These are phyloP conservation scores for Populus hybrid DNA, from an alignment of 441 rosid genomes.

Conservation along the genomic window DNA sequence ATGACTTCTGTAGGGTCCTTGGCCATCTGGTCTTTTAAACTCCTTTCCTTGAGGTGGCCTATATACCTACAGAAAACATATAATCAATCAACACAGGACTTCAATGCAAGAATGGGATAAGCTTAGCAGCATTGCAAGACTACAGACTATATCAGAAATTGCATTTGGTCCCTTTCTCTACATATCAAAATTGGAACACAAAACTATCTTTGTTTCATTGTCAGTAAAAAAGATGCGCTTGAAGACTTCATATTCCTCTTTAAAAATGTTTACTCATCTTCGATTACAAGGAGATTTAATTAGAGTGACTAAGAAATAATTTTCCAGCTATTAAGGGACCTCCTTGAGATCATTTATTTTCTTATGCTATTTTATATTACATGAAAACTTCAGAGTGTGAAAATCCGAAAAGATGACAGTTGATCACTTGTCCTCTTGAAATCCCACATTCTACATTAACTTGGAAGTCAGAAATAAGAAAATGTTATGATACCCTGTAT, in stretches of 20 bases:
- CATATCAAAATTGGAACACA: not conserved
- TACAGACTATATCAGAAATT: not conserved
- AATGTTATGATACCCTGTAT: conserved; percentile 62
- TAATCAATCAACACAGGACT: conserved; percentile 2
- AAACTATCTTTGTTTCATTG: not conserved
- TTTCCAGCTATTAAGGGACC: not conserved
- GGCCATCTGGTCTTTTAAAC: conserved; percentile 86
- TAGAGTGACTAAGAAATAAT: not conserved
- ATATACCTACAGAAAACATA: conserved; percentile 51
- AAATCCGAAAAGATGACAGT: not conserved
- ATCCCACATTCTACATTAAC: not conserved
- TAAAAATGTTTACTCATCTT: not conserved
- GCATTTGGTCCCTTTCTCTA: not conserved
- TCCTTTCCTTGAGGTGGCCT: conserved; percentile 98
- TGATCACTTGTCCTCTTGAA: not conserved
- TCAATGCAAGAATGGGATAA: not conserved
- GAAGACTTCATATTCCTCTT: not conserved
- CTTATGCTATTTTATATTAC: not conserved
- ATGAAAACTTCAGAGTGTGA: conserved; percentile 2
- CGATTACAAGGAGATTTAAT: not conserved
- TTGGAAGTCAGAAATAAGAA: not conserved
- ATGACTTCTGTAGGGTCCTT: conserved; percentile 98
- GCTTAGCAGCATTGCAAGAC: not conserved
- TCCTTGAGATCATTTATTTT: not conserved
- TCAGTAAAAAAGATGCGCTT: not conserved